These are phyloP conservation scores for Lactuca sativa DNA, from an alignment of 129 eudicot species.

Conservation along the genomic window DNA sequence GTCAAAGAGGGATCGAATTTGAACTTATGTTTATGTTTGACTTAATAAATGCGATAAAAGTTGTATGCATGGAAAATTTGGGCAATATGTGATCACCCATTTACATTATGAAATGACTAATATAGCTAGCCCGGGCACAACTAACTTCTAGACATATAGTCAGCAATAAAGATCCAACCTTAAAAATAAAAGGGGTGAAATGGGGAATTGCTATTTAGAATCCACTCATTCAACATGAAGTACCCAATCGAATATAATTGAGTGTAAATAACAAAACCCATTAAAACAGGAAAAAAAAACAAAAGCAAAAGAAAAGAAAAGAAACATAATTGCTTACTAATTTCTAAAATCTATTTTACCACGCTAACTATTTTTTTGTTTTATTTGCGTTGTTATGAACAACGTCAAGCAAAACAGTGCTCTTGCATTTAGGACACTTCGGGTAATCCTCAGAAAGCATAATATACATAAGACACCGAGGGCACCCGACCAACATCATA, in stretches of 20 bases:
- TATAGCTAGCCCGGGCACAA: background rate
- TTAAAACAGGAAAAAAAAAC: background rate
- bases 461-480: slow-evolving; percentile 87
- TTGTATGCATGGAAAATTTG: slow-evolving; percentile 4
- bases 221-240: slow-evolving; percentile 30
- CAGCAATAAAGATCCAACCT: background rate
- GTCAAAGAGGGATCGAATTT: slow-evolving; percentile 12
- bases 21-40: background rate
- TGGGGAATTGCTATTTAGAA: slow-evolving; percentile 29
- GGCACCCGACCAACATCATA: slow-evolving; percentile 90
- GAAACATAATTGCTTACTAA: slow-evolving; percentile 23
- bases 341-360: background rate
- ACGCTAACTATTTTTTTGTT: slow-evolving; percentile 18
- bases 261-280: slow-evolving; percentile 37
- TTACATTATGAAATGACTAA: background rate
- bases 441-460: slow-evolving; percentile 73
- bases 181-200: slow-evolving; percentile 6
- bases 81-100: background rate
- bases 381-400: slow-evolving; percentile 41
- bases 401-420: slow-evolving; percentile 76
- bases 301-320: background rate
- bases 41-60: background rate
- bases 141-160: background rate
- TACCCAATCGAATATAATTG: slow-evolving; percentile 24
- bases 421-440: slow-evolving; percentile 83